Conservation (phyloP, 768 basidiomycete species). For the Suillus spraguei region DNA sequence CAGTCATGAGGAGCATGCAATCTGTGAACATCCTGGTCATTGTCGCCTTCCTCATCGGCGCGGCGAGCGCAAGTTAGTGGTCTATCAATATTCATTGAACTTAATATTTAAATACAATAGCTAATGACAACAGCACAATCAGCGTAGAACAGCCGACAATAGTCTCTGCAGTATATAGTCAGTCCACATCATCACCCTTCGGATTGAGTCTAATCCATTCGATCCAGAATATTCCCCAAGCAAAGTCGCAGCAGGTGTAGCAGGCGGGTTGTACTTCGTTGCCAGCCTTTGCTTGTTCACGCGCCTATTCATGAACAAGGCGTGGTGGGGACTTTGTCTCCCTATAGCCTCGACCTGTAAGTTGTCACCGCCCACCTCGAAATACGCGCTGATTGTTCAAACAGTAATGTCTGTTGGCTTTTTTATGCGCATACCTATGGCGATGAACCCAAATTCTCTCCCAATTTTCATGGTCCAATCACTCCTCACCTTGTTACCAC, state of each 20-base stretch:
- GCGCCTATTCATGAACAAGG: conserved; percentile 22
- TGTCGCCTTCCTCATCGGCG: not conserved
- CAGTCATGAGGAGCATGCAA: not conserved
- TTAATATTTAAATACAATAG: not conserved
- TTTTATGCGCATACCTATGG: conserved; percentile 22
- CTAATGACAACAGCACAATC: not conserved
- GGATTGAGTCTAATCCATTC: not conserved
- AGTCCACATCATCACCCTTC: not conserved
- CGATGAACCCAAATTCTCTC: conserved; percentile 22
- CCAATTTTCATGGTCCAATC: conserved; percentile 20
- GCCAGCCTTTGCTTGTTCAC: conserved; percentile 16
- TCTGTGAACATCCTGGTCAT: not conserved
- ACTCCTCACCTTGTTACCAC: conserved; percentile 29
- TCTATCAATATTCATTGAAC: not conserved
- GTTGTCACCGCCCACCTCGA: not conserved
- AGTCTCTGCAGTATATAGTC: not conserved
- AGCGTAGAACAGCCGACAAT: not conserved
- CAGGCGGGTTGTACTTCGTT: conserved; percentile 24
- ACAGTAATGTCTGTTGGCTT: conserved; percentile 26
- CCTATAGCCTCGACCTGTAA: conserved; percentile 32
- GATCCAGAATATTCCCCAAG: conserved; percentile 28
- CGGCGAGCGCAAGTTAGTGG: not conserved
- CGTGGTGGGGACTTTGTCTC: conserved; percentile 36
- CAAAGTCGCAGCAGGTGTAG: conserved; percentile 24
- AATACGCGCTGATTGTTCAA: not conserved